Percentiles rank a stretch among this genome's conserved stretches.
phyloP scores from a whole-genome alignment of 1,139 yeast species.

The Candida smagusa region DNA sequence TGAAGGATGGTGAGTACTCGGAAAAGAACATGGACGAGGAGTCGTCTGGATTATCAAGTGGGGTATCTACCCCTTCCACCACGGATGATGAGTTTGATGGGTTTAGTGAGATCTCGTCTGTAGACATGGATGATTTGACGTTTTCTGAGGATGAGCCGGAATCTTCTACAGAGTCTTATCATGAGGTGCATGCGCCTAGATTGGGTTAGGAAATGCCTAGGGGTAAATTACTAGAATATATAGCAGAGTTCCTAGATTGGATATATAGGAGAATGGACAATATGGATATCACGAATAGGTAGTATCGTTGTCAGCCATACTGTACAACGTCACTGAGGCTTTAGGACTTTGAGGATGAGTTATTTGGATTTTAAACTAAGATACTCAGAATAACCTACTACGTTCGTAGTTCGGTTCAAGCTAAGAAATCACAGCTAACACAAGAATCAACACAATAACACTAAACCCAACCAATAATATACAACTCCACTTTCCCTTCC shows the following conservation, averaged over 20 bases:
- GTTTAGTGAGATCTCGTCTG: not conserved
- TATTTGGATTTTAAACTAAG: too few species aligned
- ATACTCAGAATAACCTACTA: too few species aligned
- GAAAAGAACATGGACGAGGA: conserved; percentile 6
- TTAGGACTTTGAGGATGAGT: too few species aligned
- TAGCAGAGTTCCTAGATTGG: too few species aligned
- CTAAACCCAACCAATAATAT: conserved; percentile 49
- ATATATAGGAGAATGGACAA: too few species aligned
- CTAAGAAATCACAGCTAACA: conserved; percentile 39
- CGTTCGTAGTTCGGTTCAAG: too few species aligned
- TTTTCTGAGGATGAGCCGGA: conserved; percentile 11
- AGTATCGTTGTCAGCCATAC: too few species aligned
- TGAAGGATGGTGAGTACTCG: conserved; percentile 23
- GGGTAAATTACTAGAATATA: too few species aligned
- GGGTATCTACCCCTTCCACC: conserved; percentile 11
- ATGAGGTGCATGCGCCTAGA: conserved; percentile 1
- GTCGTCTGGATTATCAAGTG: conserved; percentile 7
- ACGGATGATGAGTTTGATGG: conserved; percentile 10
- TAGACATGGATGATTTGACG: conserved; percentile 7
- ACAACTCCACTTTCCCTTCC: conserved; percentile 72
- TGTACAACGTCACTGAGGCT: too few species aligned
- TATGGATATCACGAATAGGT: too few species aligned
- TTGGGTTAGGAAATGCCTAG: too few species aligned
- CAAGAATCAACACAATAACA: conserved; percentile 35
- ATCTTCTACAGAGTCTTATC: conserved; percentile 9